phyloP scores from a whole-genome alignment of 371 early-diverging fungal genomes.

The Rhizomucor miehei region DNA sequence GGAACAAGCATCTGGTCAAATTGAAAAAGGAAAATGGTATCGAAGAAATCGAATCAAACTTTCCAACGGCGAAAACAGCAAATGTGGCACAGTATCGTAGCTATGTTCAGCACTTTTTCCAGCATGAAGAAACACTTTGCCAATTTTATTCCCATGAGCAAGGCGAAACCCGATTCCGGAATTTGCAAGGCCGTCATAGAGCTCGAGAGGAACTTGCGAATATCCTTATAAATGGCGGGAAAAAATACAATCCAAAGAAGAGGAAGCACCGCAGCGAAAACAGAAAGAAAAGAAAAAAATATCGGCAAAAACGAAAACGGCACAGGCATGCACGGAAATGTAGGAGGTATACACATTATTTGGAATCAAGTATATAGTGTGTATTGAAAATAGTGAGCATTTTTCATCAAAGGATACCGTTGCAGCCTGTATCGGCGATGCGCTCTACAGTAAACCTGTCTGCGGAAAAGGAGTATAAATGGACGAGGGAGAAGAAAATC shows the following conservation, averaged over 20 bases:
- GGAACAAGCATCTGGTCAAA: not conserved
- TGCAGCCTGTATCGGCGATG: too few species aligned
- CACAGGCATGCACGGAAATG: not conserved
- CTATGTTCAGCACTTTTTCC: not conserved
- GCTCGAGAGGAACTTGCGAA: not conserved
- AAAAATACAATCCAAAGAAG: not conserved
- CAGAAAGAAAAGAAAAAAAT: not conserved
- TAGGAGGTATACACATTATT: not conserved
- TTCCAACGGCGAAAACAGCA: not conserved
- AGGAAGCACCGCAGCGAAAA: not conserved
- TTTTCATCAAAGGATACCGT: not conserved
- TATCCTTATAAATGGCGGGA: not conserved
- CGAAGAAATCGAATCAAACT: not conserved
- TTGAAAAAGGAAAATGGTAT: not conserved
- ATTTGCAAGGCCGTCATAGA: not conserved
- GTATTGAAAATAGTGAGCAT: not conserved
- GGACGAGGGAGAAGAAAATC: too few species aligned
- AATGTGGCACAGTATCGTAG: not conserved
- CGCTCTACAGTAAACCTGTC: too few species aligned
- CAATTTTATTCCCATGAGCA: not conserved
- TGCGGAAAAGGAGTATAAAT: too few species aligned
- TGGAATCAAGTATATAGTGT: not conserved
- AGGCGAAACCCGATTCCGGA: not conserved
- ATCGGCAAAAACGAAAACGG: not conserved
- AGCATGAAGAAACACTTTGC: not conserved